phyloP scores from a whole-genome alignment of 257 asterid species.

The Linderniella brevidens region DNA sequence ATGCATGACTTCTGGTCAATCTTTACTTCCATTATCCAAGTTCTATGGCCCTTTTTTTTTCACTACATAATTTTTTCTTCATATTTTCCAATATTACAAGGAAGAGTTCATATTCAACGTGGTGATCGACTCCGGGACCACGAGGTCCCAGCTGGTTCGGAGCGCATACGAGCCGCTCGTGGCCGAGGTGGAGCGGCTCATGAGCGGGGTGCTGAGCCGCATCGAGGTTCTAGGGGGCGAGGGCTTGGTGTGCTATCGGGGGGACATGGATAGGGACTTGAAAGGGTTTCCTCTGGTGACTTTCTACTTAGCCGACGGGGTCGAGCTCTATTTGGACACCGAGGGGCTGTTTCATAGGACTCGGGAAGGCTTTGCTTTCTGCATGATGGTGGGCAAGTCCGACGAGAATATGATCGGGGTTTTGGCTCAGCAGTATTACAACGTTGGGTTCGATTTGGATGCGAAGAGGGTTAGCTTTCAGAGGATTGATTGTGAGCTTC shows the following conservation, averaged over 20 bases:
- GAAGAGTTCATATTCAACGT: constrained; percentile 5
- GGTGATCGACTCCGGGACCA: constrained; percentile 6
- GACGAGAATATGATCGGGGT: constrained; percentile 9
- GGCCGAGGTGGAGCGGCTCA: constrained; percentile 1
- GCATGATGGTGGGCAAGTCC: constrained; percentile 8
- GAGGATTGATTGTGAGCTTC: constrained; percentile 11
- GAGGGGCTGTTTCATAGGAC: constrained; percentile 8
- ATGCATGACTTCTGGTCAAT: too few relatives aligned
- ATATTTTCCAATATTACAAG: too few relatives aligned
- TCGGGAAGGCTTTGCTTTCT: constrained; percentile 7
- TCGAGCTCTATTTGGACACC: constrained; percentile 7
- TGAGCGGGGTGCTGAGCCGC: not conserved
- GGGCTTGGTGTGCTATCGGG: constrained; percentile 3
- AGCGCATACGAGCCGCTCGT: constrained; percentile 11
- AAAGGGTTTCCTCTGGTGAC: constrained; percentile 13
- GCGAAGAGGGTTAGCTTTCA: constrained; percentile 14
- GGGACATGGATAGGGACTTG: constrained; percentile 8
- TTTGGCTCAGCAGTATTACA: constrained; percentile 13
- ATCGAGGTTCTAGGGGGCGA: not conserved
- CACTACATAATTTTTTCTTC: too few relatives aligned
- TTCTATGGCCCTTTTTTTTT: too few relatives aligned
- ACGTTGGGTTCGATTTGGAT: constrained; percentile 14
- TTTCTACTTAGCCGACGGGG: constrained; percentile 10
- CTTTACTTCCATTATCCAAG: too few relatives aligned
- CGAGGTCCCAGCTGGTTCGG: not conserved